Base-by-base conservation (phyloP, 2,329 filamentous ascomycete genomes). In the Aureobasidium melanogenum region DNA sequence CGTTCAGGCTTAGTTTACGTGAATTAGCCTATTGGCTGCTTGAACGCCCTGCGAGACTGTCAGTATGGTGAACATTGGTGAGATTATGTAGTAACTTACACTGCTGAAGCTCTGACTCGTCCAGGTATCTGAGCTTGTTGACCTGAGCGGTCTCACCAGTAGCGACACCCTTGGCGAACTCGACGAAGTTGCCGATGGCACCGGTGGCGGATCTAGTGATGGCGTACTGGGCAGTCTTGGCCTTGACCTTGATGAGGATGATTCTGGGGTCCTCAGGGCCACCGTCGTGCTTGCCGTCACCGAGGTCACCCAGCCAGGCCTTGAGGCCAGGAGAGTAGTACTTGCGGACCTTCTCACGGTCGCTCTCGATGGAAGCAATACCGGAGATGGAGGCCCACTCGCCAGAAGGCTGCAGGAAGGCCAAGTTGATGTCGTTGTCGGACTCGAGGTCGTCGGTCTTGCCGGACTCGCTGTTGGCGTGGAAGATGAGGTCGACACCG, bases 371-470 rank as follows among this genome's bases (percentile, higher is more conserved):
- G 28, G 76, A 77, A 0, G 89, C 86, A 0, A 79, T 80, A 55
- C 91, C 91, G n/a, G 88, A 88, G 64, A 96, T 79, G 2, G 89
- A 94, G 0, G 91, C 91, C 91, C 91, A 96, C 73, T 93, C 86
- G 67, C 91, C 89, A 2, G 84, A 83, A 66, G 75, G 74, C 64
- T 72, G 68, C 67, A 93, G 80, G 79, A 96, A 96, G 51, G 87
- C 84, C 66, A 96, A 81, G 77, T 96, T 95, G 77, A 91, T 82
- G 67, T 89, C 82, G 0, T 86, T 78, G 73, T 95, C 86, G 61
- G 79, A 78, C 61, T 83, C 79, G 44, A 96, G 81, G 70, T 96
- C 91, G 73, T 90, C 83, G 5, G 89, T 91, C 81, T 96, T 96
- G 76, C 89, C 85, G 10, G 89, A 91, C 72, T 93, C 88, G 64